Conservation (phyloP, 2,329 filamentous ascomycete genomes). For the Colletotrichum sansevieriae region DNA sequence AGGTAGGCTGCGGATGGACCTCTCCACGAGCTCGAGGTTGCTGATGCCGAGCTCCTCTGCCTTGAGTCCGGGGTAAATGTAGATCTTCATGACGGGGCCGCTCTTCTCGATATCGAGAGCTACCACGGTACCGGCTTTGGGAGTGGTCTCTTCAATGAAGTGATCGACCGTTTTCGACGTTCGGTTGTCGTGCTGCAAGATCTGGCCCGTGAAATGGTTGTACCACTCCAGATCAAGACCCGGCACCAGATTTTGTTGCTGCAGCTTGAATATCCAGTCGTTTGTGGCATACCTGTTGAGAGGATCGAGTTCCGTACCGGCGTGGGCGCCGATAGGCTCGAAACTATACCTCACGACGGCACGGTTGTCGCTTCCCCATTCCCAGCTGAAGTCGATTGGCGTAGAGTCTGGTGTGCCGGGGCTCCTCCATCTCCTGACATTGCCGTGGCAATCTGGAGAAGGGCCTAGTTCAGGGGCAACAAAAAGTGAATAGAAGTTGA, state of each 20-base stretch:
- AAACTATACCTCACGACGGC: slow-evolving; percentile 34
- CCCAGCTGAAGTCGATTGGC: slow-evolving; percentile 40
- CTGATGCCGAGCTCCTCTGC: slow-evolving; percentile 36
- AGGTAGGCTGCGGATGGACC: slow-evolving; percentile 30
- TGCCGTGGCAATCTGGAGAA: slow-evolving; percentile 35
- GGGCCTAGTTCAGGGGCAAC: slow-evolving; percentile 37
- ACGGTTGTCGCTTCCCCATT: slow-evolving; percentile 26
- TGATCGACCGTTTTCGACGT: slow-evolving; percentile 29
- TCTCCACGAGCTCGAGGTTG: slow-evolving; percentile 35
- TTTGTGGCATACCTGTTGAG: slow-evolving; percentile 35
- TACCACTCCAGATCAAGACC: slow-evolving; percentile 37
- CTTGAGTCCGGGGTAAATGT: slow-evolving; percentile 37
- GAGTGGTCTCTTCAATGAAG: slow-evolving; percentile 37
- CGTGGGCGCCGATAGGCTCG: slow-evolving; percentile 34
- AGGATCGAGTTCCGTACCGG: slow-evolving; percentile 35
- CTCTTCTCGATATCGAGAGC: slow-evolving; percentile 39
- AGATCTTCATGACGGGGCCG: slow-evolving; percentile 38
- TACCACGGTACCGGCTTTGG: slow-evolving; percentile 33
- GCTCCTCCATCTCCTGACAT: slow-evolving; percentile 34
- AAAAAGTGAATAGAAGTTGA: slow-evolving; percentile 39
- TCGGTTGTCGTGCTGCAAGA: slow-evolving; percentile 19
- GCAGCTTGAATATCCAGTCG: slow-evolving; percentile 38
- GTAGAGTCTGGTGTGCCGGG: slow-evolving; percentile 35
- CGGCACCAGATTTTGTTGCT: slow-evolving; percentile 28
- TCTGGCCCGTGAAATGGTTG: slow-evolving; percentile 34